These are phyloP conservation scores for Gastroboletus turbinatus DNA, from an alignment of 1,284 basidiomycete genomes.

Conservation along the genomic window DNA sequence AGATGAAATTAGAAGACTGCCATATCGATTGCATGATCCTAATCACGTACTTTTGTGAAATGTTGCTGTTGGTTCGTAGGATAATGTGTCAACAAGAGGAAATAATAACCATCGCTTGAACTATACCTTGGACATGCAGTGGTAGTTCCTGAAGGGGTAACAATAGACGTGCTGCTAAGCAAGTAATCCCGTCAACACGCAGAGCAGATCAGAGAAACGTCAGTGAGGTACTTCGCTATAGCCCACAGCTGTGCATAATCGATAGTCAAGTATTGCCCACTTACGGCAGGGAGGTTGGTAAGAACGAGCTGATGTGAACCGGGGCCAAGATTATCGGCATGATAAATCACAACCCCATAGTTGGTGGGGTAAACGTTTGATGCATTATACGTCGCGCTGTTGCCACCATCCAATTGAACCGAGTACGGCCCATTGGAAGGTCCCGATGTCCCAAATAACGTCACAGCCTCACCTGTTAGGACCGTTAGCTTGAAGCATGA, in stretches of 20 bases:
- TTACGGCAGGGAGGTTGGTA: conserved; percentile 26
- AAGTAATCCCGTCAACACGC: not conserved
- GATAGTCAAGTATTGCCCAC: conserved; percentile 20
- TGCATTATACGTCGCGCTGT: conserved; percentile 25
- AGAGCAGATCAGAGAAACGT: not conserved
- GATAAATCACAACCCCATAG: conserved; percentile 28
- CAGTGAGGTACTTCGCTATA: conserved; percentile 11
- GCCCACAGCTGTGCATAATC: conserved; percentile 27
- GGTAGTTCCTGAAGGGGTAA: not conserved
- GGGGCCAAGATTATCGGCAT: conserved; percentile 36
- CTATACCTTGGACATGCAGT: conserved; percentile 13
- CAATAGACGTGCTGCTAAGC: not conserved
- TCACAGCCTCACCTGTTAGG: conserved; percentile 27
- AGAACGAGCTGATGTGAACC: conserved; percentile 28
- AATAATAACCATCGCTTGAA: not conserved
- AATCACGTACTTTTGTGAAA: conserved; percentile 13
- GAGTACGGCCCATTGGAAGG: conserved; percentile 32
- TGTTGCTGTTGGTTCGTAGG: not conserved
- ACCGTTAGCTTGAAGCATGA: not conserved
- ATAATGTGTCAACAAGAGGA: not conserved
- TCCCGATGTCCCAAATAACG: conserved; percentile 26
- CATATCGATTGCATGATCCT: not conserved
- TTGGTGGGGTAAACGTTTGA: conserved; percentile 19
- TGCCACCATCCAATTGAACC: conserved; percentile 25
- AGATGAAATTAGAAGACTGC: not conserved